These are phyloP conservation scores for Hordeum pubiflorum DNA, from an alignment of 202 grass and related monocot genomes.

Conservation along the genomic window DNA sequence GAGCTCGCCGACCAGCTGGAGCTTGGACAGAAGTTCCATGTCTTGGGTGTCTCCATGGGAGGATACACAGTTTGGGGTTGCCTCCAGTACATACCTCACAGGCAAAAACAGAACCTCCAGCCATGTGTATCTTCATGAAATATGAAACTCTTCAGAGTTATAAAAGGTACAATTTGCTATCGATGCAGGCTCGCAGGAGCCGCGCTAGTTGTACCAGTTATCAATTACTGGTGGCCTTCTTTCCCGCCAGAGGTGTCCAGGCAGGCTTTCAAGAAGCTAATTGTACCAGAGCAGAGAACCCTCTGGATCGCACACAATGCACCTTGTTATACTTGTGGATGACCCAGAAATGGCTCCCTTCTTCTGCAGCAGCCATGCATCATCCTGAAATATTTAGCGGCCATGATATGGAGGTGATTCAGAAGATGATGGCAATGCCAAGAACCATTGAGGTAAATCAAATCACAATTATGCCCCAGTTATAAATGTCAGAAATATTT, in stretches of 20 bases:
- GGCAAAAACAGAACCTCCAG: conserved; percentile 26
- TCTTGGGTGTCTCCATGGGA: conserved; percentile 58
- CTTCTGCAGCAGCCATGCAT: conserved; percentile 19
- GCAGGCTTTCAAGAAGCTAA: conserved; percentile 35
- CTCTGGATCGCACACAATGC: conserved; percentile 56
- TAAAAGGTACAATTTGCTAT: conserved; percentile 10
- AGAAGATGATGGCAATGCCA: conserved; percentile 40
- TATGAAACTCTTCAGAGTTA: neutral
- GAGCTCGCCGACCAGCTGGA: conserved; percentile 52
- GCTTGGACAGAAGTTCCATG: conserved; percentile 52
- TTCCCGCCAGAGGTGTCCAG: conserved; percentile 44
- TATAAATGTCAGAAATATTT: conserved; percentile 13
- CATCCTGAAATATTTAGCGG: conserved; percentile 45
- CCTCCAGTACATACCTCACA: conserved; percentile 68
- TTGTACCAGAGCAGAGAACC: conserved; percentile 43
- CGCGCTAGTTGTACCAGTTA: conserved; percentile 46
- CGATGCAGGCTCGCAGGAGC: conserved; percentile 44
- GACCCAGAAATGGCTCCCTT: conserved; percentile 55
- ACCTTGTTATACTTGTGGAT: conserved; percentile 64
- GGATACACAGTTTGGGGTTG: conserved; percentile 64
- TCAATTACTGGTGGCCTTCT: conserved; percentile 80
- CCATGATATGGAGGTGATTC: conserved; percentile 50
- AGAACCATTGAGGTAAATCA: conserved; percentile 43
- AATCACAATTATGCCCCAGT: neutral
- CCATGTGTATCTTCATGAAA: conserved; percentile 4